Evolutionary conservation across 345 rosid genomes (phyloP).

Genomic region (Corchorus capsularis): DNA sequence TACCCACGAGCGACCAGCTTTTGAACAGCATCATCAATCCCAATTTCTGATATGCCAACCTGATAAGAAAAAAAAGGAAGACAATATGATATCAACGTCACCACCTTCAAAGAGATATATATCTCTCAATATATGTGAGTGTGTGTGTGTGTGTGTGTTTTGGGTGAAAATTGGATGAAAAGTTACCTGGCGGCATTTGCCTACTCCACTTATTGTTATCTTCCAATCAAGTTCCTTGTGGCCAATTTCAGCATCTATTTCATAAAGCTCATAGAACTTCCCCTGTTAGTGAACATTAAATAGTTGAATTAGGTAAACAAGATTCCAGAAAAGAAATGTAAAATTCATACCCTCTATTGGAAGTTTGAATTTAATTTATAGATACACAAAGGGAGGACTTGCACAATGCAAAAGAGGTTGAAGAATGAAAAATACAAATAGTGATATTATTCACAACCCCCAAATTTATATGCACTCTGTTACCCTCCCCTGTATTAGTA

Average conservation of each 20-base stretch:
- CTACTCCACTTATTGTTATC: slow-evolving; percentile 88
- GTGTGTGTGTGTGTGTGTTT: too few species aligned
- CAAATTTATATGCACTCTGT: neutral
- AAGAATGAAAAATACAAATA: neutral
- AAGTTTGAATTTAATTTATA: neutral
- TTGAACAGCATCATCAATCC: slow-evolving; percentile 88
- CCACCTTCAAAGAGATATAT: neutral
- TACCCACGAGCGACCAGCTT: slow-evolving; percentile 94
- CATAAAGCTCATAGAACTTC: slow-evolving; percentile 93
- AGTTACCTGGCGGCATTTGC: slow-evolving; percentile 95
- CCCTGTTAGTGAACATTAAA: slow-evolving; percentile 53
- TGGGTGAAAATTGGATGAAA: neutral
- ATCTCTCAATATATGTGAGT: too few species aligned
- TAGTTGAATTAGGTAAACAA: slow-evolving; percentile 23
- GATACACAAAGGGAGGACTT: neutral
- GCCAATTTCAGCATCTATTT: slow-evolving; percentile 94
- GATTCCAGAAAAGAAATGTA: slow-evolving; percentile 8
- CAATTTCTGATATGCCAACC: slow-evolving; percentile 90
- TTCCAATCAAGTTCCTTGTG: slow-evolving; percentile 97
- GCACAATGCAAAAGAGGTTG: neutral
- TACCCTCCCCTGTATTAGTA: neutral
- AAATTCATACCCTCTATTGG: neutral
- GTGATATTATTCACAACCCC: neutral
- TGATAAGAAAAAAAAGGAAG: slow-evolving; percentile 27
- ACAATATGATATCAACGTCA: neutral